These are phyloP conservation scores for Populus alba DNA, from an alignment of 345 rosid genomes.

Conservation along the genomic window DNA sequence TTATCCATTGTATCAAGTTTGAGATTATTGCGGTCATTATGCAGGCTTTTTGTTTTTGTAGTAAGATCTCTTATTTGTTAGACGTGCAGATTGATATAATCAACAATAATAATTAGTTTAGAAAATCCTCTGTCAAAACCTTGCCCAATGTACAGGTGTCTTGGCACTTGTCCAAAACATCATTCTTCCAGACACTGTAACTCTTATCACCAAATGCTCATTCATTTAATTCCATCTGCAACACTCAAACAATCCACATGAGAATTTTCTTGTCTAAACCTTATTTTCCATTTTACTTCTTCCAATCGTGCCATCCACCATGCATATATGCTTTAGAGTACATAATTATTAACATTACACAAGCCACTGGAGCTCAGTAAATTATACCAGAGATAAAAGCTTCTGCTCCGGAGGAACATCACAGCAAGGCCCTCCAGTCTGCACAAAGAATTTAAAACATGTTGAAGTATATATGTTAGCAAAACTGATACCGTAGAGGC, in stretches of 20 bases:
- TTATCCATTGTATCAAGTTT: background rate
- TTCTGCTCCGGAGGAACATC: background rate
- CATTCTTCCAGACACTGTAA: no score
- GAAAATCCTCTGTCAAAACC: background rate
- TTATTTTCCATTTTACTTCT: no score
- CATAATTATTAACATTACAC: no score
- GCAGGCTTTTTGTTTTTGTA: background rate
- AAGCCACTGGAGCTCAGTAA: background rate
- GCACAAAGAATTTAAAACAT: background rate
- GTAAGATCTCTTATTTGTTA: background rate
- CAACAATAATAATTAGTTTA: background rate
- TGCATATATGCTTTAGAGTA: no score
- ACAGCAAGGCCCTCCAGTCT: background rate
- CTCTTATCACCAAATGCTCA: no score
- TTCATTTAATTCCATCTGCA: no score
- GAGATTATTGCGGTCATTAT: background rate
- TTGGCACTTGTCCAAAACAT: no score
- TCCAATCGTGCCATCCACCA: no score
- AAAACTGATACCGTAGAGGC: background rate
- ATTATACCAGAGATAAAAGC: background rate
- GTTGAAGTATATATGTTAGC: background rate
- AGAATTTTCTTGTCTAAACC: no score
- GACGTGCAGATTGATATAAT: background rate
- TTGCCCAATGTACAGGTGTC: background rate
- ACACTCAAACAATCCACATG: no score